Conservation (phyloP, 331 rosid species). For the Erythrophleum ivorense region DNA sequence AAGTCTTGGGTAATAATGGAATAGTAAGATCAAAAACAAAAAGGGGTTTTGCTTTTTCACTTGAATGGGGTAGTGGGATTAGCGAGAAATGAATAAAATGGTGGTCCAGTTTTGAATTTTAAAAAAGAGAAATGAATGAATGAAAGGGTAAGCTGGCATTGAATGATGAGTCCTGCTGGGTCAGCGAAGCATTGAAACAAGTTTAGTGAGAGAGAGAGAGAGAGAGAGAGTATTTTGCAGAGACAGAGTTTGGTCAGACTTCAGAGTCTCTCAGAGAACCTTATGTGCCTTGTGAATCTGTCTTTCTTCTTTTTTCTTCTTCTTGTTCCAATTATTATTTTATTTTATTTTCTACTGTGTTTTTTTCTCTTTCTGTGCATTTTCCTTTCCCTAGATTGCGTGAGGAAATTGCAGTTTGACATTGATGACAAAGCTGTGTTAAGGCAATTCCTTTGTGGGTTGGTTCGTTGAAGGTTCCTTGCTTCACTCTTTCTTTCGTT, state of each 20-base stretch:
- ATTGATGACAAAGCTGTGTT: slow-evolving; percentile 30
- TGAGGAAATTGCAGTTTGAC: slow-evolving; percentile 65
- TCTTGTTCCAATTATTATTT: background rate
- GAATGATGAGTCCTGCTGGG: slow-evolving; percentile 56
- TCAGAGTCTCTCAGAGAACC: slow-evolving; percentile 28
- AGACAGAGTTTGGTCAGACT: slow-evolving; percentile 31
- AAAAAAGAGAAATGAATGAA: slow-evolving; percentile 32
- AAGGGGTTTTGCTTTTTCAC: slow-evolving; percentile 4
- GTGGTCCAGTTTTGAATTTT: slow-evolving; percentile 52
- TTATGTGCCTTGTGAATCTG: slow-evolving; percentile 19
- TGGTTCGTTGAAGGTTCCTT: slow-evolving; percentile 48
- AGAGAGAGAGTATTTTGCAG: slow-evolving; percentile 9
- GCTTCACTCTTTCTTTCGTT: slow-evolving; percentile 40
- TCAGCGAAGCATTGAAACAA: slow-evolving; percentile 58
- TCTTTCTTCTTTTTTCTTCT: background rate
- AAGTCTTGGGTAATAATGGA: slow-evolving; percentile 23
- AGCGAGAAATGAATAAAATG: background rate
- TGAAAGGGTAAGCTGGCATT: slow-evolving; percentile 50
- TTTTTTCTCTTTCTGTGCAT: slow-evolving; percentile 15
- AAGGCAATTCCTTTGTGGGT: slow-evolving; percentile 32
- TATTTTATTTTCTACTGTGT: background rate
- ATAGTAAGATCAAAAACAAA: slow-evolving; percentile 7
- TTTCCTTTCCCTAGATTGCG: slow-evolving; percentile 53
- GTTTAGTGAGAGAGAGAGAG: slow-evolving; percentile 9
- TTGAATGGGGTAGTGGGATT: background rate